These are phyloP conservation scores for Turnera subulata DNA, from an alignment of 345 rosid genomes.

Conservation along the genomic window DNA sequence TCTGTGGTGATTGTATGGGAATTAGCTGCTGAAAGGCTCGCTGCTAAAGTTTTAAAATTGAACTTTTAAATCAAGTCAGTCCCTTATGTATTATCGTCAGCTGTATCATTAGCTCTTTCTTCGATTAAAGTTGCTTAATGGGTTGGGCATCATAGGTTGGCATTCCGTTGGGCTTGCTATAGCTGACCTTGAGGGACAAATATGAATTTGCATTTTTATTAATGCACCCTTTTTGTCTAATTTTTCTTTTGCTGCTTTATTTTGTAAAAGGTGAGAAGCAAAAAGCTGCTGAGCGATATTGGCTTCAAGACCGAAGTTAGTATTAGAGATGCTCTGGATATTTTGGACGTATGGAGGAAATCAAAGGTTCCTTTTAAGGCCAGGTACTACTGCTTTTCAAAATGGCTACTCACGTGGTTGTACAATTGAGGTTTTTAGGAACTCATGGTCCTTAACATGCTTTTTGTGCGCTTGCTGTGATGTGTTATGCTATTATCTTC, in stretches of 20 bases:
- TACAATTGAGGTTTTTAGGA: background rate
- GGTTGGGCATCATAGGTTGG: too few species aligned
- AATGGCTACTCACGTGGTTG: background rate
- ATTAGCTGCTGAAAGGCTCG: too few species aligned
- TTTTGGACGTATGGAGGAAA: slow-evolving; percentile 51
- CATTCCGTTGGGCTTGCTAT: background rate
- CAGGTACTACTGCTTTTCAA: slow-evolving; percentile 48
- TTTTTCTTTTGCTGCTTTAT: slow-evolving; percentile 9
- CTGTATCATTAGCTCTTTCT: too few species aligned
- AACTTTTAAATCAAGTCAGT: too few species aligned
- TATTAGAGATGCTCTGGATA: slow-evolving; percentile 51
- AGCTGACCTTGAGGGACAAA: background rate
- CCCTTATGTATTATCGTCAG: too few species aligned
- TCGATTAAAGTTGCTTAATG: background rate
- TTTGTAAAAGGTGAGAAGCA: slow-evolving; percentile 62
- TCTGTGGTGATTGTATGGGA: background rate
- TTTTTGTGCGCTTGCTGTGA: background rate
- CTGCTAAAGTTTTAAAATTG: too few species aligned
- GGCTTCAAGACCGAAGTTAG: slow-evolving; percentile 75
- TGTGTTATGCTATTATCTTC: too few species aligned
- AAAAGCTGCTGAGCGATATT: slow-evolving; percentile 48
- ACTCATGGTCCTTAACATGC: background rate
- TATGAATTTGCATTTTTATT: background rate
- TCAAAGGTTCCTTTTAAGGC: slow-evolving; percentile 52
- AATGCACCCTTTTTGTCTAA: slow-evolving; percentile 3